Evolutionary conservation across 768 basidiomycete species (phyloP).

Genomic region (Collybiopsis luxurians): DNA sequence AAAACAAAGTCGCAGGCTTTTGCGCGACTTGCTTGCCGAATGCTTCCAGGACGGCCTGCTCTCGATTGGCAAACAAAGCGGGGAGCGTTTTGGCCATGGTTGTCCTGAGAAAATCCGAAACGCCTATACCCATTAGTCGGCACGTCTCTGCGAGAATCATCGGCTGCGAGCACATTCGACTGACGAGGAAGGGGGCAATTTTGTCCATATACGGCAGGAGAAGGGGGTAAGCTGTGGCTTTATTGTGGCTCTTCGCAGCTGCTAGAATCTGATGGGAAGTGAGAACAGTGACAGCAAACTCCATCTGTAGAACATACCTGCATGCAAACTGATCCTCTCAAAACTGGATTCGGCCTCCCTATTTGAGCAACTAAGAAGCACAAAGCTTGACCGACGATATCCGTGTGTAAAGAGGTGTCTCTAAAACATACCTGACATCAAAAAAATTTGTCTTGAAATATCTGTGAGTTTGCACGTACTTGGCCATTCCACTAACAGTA

Average conservation of each 20-base stretch:
- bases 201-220: slow-evolving; percentile 67
- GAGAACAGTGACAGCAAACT: slow-evolving; percentile 12
- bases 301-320: slow-evolving; percentile 43
- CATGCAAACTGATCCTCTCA: slow-evolving; percentile 66
- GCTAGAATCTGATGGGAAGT: slow-evolving; percentile 46
- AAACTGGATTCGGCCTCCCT: slow-evolving; percentile 61
- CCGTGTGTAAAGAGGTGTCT: slow-evolving; percentile 43
- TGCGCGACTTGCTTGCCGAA: slow-evolving; percentile 53
- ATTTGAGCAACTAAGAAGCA: slow-evolving; percentile 65
- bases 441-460: neutral
- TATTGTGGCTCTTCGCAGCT: slow-evolving; percentile 56
- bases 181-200: slow-evolving; percentile 64
- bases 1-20: slow-evolving; percentile 46
- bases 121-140: slow-evolving; percentile 58
- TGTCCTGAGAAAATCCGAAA: slow-evolving; percentile 58
- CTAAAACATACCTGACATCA: neutral
- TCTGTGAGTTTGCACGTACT: slow-evolving; percentile 26
- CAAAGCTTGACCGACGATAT: slow-evolving; percentile 57
- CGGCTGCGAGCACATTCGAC: slow-evolving; percentile 56
- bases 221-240: slow-evolving; percentile 59
- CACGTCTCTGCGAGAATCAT: slow-evolving; percentile 61
- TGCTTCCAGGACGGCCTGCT: slow-evolving; percentile 54
- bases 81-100: slow-evolving; percentile 70
- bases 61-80: slow-evolving; percentile 59
- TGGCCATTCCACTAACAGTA: slow-evolving; percentile 56